phyloP scores from a whole-genome alignment of 2,329 filamentous ascomycete species.

The Colletotrichum sp. region DNA sequence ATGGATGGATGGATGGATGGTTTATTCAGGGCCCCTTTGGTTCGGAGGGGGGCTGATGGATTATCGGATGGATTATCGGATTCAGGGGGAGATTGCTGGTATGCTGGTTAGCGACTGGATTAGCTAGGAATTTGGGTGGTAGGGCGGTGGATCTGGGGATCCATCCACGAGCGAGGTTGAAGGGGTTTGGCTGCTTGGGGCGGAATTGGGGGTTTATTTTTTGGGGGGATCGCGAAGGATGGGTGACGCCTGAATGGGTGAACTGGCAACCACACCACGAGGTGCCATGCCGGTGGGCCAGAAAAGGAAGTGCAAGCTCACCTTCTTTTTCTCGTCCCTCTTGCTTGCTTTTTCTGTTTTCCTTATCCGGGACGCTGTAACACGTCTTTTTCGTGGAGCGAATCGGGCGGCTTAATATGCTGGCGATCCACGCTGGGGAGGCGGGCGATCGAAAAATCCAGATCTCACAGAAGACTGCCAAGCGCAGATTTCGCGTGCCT shows the following conservation, averaged over 20 bases:
- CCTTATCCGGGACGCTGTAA: neutral
- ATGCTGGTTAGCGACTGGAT: slow-evolving; percentile 9
- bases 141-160: slow-evolving; percentile 16
- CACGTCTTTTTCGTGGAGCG: neutral
- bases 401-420: neutral
- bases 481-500: neutral
- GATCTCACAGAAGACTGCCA: neutral
- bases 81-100: slow-evolving; percentile 22
- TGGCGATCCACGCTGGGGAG: neutral
- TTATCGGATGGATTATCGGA: slow-evolving; percentile 15
- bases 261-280: neutral
- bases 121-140: slow-evolving; percentile 17
- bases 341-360: neutral
- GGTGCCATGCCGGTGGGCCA: slow-evolving; percentile 5
- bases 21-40: neutral
- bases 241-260: slow-evolving; percentile 5
- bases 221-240: neutral
- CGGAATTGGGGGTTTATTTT: neutral
- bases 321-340: neutral
- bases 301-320: slow-evolving; percentile 10
- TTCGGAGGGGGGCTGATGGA: neutral
- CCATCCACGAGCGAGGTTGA: slow-evolving; percentile 16
- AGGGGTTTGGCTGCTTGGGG: slow-evolving; percentile 15
- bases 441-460: neutral
- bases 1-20: neutral